These are phyloP conservation scores for Kuraishia borneana DNA, from an alignment of 805 yeast species.

Conservation along the genomic window DNA sequence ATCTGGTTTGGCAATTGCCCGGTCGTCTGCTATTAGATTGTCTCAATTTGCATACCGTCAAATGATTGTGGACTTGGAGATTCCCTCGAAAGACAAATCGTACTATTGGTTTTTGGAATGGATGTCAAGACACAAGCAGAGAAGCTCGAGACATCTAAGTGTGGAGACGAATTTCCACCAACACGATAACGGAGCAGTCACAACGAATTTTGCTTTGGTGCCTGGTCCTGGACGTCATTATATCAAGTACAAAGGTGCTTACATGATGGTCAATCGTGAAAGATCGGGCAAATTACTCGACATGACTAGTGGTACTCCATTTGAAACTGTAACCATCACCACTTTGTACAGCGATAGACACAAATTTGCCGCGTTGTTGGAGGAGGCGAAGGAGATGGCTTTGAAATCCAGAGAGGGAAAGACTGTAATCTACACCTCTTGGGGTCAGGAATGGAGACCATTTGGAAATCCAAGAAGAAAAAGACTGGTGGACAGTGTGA, in stretches of 20 bases:
- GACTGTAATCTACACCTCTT: slow-evolving; percentile 85
- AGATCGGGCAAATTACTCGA: slow-evolving; percentile 84
- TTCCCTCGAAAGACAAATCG: slow-evolving; percentile 86
- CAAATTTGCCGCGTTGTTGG: slow-evolving; percentile 52
- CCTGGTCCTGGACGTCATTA: slow-evolving; percentile 97
- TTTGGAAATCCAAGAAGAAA: slow-evolving; percentile 93
- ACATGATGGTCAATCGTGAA: slow-evolving; percentile 80
- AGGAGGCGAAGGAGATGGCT: slow-evolving; percentile 80
- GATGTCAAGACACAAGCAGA: slow-evolving; percentile 77
- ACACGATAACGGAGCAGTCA: slow-evolving; percentile 86
- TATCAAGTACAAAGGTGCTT: slow-evolving; percentile 76
- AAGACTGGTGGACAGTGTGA: slow-evolving; percentile 74
- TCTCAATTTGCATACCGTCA: slow-evolving; percentile 69
- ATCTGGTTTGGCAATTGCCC: slow-evolving; percentile 70
- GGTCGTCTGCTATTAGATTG: slow-evolving; percentile 54
- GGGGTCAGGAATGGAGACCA: slow-evolving; percentile 99
- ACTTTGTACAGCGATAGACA: slow-evolving; percentile 75
- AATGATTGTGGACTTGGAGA: slow-evolving; percentile 82
- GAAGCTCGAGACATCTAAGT: slow-evolving; percentile 74
- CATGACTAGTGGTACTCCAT: slow-evolving; percentile 84
- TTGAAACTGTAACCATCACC: slow-evolving; percentile 90
- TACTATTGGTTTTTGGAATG: slow-evolving; percentile 93
- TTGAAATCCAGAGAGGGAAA: slow-evolving; percentile 79
- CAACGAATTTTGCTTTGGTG: slow-evolving; percentile 80
- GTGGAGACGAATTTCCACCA: slow-evolving; percentile 82